phyloP scores from a whole-genome alignment of 1,139 yeast species.

The Yamadazyma dendronema region DNA sequence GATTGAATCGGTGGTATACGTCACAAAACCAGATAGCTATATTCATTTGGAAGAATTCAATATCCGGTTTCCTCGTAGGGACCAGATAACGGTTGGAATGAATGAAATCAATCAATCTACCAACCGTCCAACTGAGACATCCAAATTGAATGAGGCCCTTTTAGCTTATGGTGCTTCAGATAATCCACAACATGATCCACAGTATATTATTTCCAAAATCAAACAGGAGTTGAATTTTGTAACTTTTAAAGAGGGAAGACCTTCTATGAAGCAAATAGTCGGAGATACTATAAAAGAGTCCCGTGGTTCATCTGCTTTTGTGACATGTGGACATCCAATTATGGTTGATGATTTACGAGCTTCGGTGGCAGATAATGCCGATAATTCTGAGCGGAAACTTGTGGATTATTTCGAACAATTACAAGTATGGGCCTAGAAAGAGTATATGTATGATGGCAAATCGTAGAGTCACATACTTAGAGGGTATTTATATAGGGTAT shows the following conservation, averaged over 20 bases:
- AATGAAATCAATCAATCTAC: neutral
- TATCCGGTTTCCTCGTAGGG: slow-evolving; percentile 11
- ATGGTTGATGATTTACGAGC: slow-evolving; percentile 50
- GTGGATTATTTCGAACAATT: slow-evolving; percentile 49
- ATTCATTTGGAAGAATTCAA: slow-evolving; percentile 21
- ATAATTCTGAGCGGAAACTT: slow-evolving; percentile 28
- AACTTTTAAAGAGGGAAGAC: slow-evolving; percentile 47
- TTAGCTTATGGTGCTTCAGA: slow-evolving; percentile 5
- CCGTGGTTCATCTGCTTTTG: slow-evolving; percentile 41
- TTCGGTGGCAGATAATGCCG: slow-evolving; percentile 28
- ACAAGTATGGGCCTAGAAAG: slow-evolving; percentile 41
- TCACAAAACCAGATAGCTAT: slow-evolving; percentile 38
- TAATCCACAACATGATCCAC: neutral
- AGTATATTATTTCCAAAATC: slow-evolving; percentile 12
- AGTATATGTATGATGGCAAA: too few relatives aligned
- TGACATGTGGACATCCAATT: slow-evolving; percentile 49
- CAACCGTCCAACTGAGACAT: slow-evolving; percentile 3
- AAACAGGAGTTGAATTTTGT: slow-evolving; percentile 23
- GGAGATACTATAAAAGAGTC: slow-evolving; percentile 33
- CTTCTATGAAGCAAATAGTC: slow-evolving; percentile 38
- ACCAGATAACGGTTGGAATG: neutral
- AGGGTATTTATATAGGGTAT: neutral
- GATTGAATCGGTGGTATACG: slow-evolving; percentile 37
- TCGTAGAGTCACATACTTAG: neutral
- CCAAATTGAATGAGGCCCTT: slow-evolving; percentile 4